Conservation (phyloP, 352 stramenopile species). For the Chrysophaeum taylorii region DNA sequence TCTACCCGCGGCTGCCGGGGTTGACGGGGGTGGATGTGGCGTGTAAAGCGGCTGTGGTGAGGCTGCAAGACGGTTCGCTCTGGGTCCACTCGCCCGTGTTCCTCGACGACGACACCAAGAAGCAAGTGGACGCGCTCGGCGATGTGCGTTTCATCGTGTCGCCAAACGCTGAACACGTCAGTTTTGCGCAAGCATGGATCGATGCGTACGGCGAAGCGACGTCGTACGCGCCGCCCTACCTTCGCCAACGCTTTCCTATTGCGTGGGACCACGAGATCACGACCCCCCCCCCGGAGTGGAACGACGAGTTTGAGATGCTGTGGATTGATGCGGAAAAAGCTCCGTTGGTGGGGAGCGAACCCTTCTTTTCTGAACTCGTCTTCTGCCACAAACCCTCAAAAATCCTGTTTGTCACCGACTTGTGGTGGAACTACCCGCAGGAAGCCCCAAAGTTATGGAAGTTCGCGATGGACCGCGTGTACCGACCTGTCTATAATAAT, state of each 20-base stretch:
- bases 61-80: slow-evolving; percentile 30
- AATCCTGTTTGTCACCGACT: slow-evolving; percentile 46
- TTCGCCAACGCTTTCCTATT: background rate
- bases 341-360: slow-evolving; percentile 16
- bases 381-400: slow-evolving; percentile 46
- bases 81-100: slow-evolving; percentile 46
- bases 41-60: slow-evolving; percentile 48
- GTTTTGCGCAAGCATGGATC: slow-evolving; percentile 44
- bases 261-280: background rate
- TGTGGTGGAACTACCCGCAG: slow-evolving; percentile 53
- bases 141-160: slow-evolving; percentile 45
- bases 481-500: slow-evolving; percentile 50
- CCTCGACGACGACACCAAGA: slow-evolving; percentile 36
- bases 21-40: slow-evolving; percentile 55
- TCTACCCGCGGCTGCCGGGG: slow-evolving; percentile 24
- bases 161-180: slow-evolving; percentile 57
- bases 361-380: slow-evolving; percentile 58
- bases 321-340: background rate
- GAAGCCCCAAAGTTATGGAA: slow-evolving; percentile 39
- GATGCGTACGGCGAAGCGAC: slow-evolving; percentile 37
- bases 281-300: background rate
- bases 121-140: slow-evolving; percentile 37
- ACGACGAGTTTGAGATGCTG: background rate
- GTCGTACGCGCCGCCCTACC: slow-evolving; percentile 48
- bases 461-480: slow-evolving; percentile 53